phyloP scores from a whole-genome alignment of 768 basidiomycete species.

The Leucocoprinus leucothites region DNA sequence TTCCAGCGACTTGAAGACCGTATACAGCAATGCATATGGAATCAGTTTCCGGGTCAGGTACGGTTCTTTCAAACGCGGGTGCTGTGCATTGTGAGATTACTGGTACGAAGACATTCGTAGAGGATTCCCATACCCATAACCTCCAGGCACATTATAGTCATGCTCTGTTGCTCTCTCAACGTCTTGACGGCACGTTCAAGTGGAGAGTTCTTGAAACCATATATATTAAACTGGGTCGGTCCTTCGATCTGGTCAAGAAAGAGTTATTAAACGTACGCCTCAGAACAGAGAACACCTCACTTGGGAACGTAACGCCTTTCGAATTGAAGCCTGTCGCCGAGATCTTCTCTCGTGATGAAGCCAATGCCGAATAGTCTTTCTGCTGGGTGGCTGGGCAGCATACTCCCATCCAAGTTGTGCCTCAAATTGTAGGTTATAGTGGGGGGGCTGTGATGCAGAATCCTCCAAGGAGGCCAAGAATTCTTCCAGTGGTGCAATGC shows the following conservation, averaged over 20 bases:
- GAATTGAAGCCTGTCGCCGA: slow-evolving; percentile 15
- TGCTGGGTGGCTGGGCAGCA: slow-evolving; percentile 64
- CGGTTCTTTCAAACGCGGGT: slow-evolving; percentile 51
- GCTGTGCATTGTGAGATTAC: slow-evolving; percentile 33
- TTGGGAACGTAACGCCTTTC: slow-evolving; percentile 43
- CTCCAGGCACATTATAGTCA: slow-evolving; percentile 83
- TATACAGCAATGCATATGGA: slow-evolving; percentile 72
- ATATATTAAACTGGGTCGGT: slow-evolving; percentile 71
- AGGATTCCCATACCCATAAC: slow-evolving; percentile 62
- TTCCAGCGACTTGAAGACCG: slow-evolving; percentile 55
- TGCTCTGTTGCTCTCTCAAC: slow-evolving; percentile 60
- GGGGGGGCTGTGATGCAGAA: background rate
- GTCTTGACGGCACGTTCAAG: slow-evolving; percentile 16
- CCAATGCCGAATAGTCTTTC: slow-evolving; percentile 54
- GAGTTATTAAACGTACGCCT: background rate
- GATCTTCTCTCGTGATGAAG: slow-evolving; percentile 21
- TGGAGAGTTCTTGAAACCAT: slow-evolving; percentile 63
- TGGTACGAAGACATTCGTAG: background rate
- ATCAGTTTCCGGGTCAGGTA: slow-evolving; percentile 67
- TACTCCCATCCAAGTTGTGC: slow-evolving; percentile 74
- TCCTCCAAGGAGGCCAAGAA: slow-evolving; percentile 32
- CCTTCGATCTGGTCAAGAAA: slow-evolving; percentile 49
- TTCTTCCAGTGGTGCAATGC: slow-evolving; percentile 53
- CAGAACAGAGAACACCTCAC: slow-evolving; percentile 26
- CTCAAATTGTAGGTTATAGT: slow-evolving; percentile 16